These are phyloP conservation scores for Exserohilum turcica DNA, from an alignment of 2,329 filamentous ascomycete species.

Conservation along the genomic window DNA sequence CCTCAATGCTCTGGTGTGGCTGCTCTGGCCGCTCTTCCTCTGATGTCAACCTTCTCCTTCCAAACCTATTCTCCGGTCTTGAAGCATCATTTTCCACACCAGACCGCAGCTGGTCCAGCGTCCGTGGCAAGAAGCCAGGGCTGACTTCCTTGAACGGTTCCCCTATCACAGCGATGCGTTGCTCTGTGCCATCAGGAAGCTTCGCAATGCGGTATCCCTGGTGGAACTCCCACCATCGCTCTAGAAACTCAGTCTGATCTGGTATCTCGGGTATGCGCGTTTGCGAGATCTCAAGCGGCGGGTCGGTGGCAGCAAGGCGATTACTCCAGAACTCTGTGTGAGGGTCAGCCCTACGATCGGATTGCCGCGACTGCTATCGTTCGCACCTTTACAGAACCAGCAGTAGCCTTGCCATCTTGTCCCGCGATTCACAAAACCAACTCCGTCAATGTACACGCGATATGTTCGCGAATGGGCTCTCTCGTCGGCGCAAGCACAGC, in stretches of 20 bases:
- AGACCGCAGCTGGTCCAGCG: slow-evolving; percentile 51
- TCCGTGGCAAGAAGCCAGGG: slow-evolving; percentile 55
- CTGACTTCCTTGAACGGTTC: slow-evolving; percentile 55
- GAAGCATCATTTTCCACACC: slow-evolving; percentile 36
- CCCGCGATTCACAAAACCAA: slow-evolving; percentile 56
- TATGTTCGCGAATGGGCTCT: slow-evolving; percentile 52
- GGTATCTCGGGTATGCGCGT: slow-evolving; percentile 55
- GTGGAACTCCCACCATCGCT: slow-evolving; percentile 57
- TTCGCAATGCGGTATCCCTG: slow-evolving; percentile 51
- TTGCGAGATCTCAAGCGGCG: slow-evolving; percentile 49
- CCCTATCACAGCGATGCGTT: slow-evolving; percentile 53
- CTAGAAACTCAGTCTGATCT: slow-evolving; percentile 54
- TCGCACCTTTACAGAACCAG: slow-evolving; percentile 55
- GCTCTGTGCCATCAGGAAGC: slow-evolving; percentile 51
- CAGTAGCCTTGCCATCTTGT: slow-evolving; percentile 58
- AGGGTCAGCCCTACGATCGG: slow-evolving; percentile 9
- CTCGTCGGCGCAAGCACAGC: slow-evolving; percentile 51
- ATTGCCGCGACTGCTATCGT: too few relatives aligned
- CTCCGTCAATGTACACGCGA: slow-evolving; percentile 55
- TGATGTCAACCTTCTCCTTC: slow-evolving; percentile 26
- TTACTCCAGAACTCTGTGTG: slow-evolving; percentile 55
- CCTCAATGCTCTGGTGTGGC: slow-evolving; percentile 40
- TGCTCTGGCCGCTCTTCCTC: slow-evolving; percentile 30
- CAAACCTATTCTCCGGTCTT: slow-evolving; percentile 38
- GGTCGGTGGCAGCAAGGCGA: slow-evolving; percentile 50